These are phyloP conservation scores for Rosellinia necatrix DNA, from an alignment of 2,329 filamentous ascomycete species.

Conservation along the genomic window DNA sequence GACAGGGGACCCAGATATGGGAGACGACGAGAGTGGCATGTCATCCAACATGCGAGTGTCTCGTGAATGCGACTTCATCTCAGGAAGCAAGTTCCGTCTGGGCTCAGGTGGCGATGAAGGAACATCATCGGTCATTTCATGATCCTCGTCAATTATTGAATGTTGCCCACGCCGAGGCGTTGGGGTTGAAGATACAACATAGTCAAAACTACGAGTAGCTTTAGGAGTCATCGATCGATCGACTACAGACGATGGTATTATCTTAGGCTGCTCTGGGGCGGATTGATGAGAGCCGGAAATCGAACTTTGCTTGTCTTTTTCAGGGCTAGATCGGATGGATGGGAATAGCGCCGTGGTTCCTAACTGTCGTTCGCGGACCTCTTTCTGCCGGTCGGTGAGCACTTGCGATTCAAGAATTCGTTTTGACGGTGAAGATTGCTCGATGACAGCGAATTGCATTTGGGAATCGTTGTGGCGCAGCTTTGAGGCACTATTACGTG, in stretches of 20 bases:
- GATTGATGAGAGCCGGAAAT: neutral
- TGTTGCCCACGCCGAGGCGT: constrained; percentile 62
- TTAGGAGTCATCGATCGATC: constrained; percentile 52
- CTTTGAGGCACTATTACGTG: constrained; percentile 54
- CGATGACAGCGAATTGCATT: constrained; percentile 73
- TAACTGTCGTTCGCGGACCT: constrained; percentile 74
- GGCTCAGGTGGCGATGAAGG: constrained; percentile 64
- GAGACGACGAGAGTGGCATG: constrained; percentile 49
- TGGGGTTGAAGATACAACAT: constrained; percentile 63
- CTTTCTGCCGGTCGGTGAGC: constrained; percentile 78
- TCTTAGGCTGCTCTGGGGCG: constrained; percentile 8
- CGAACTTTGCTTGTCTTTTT: constrained; percentile 29
- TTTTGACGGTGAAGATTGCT: constrained; percentile 58
- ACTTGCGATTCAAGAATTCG: constrained; percentile 67
- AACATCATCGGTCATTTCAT: constrained; percentile 54
- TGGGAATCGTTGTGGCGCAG: constrained; percentile 82
- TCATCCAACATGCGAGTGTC: constrained; percentile 46
- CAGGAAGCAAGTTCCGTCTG: constrained; percentile 56
- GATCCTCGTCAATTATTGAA: constrained; percentile 51
- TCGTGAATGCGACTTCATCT: constrained; percentile 56
- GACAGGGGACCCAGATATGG: constrained; percentile 49
- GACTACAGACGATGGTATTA: constrained; percentile 8
- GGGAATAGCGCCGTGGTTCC: constrained; percentile 70
- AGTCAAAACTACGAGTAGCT: constrained; percentile 49
- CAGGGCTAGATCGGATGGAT: constrained; percentile 62